Percentiles rank a stretch among this genome's conserved stretches.
phyloP scores from a whole-genome alignment of 2,329 filamentous ascomycete genomes.

The Bipolaris zeicola region DNA sequence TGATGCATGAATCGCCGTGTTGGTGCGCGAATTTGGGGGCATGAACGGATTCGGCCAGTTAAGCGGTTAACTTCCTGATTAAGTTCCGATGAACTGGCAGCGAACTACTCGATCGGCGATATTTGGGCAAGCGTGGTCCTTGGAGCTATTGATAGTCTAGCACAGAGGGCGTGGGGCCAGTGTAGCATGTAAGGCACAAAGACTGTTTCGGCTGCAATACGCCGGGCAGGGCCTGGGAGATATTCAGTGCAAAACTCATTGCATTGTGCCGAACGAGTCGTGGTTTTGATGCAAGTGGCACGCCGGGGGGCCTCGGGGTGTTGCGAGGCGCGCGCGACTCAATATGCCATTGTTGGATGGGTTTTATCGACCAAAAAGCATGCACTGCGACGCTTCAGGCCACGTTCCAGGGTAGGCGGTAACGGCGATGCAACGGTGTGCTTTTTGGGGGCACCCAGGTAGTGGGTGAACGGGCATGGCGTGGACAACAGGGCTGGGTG shows the following conservation, averaged over 20 bases:
- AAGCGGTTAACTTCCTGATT: conserved; percentile 3
- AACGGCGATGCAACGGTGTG: background rate
- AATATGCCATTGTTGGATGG: conserved; percentile 1
- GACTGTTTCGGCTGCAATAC: background rate
- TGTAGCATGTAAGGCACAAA: background rate
- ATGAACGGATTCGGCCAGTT: conserved; percentile 4
- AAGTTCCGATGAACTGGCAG: conserved; percentile 15
- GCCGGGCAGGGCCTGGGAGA: background rate
- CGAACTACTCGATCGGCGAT: conserved; percentile 14
- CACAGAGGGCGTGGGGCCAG: background rate
- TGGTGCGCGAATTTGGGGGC: background rate
- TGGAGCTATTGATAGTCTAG: background rate
- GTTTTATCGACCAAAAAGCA: background rate
- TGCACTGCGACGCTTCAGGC: conserved; percentile 5
- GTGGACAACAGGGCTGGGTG: background rate
- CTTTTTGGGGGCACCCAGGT: background rate
- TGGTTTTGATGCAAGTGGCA: conserved; percentile 1
- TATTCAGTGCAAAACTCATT: background rate
- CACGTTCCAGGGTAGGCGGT: conserved; percentile 3
- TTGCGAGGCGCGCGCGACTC: background rate
- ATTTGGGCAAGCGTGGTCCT: background rate
- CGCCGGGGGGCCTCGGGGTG: background rate
- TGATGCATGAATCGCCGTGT: background rate
- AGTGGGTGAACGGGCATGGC: background rate
- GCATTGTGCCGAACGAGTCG: background rate